Evolutionary conservation across 441 rosid species (phyloP), one percentile per base, ranked within the genome.

Genomic region (Capsella rubella): DNA sequence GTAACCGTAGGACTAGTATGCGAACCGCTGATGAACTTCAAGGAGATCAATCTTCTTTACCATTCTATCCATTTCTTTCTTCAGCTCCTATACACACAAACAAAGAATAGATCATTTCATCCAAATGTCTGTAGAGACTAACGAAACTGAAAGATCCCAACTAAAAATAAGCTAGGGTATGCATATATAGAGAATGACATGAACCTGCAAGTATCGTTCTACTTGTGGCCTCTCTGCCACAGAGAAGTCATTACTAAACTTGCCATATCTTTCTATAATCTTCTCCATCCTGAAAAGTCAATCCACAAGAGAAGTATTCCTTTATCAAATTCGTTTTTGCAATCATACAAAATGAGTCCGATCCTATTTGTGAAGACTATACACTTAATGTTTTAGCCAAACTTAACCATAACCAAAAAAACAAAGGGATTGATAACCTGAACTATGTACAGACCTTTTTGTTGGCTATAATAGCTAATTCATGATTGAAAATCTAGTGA

Each of bases 41-140:
- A 87, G 88, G 4, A 68, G 67, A 67, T 84, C 82, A 57, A 92
- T 84, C 84, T 73, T 83, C 82, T 79, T 82, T 31, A 55, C 73
- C 86, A 87, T 77, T 63, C 27, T 79, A 53, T 64, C 77, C 34
- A 82, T 69, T 76, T 87, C 92, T 2, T 68, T 55, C 78, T 64
- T 84, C 45, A 83, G 50, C 60, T 74, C 81, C 96, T 67, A 9
- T 27, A 45, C 6, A n/a, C 27, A 45, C 8, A n/a, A 21, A 53
- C 4, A 3, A 28, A 71, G 25, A 28, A 37, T 0, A 11, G 18
- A 52, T 4, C 11, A 2, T 55, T 16, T 39, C 45, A 63, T 11
- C 40, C 9, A 46, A 57, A 43, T 10, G 16, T 45, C 8, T 5
- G 56, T 9, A 1, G 37, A 15, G 34, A 16, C 34, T 32, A 46